Evolutionary conservation across 2,329 filamentous ascomycete genomes (phyloP), one percentile per base, ranked within the genome.

Genomic region (Mycosphaerelloides madeirae): DNA sequence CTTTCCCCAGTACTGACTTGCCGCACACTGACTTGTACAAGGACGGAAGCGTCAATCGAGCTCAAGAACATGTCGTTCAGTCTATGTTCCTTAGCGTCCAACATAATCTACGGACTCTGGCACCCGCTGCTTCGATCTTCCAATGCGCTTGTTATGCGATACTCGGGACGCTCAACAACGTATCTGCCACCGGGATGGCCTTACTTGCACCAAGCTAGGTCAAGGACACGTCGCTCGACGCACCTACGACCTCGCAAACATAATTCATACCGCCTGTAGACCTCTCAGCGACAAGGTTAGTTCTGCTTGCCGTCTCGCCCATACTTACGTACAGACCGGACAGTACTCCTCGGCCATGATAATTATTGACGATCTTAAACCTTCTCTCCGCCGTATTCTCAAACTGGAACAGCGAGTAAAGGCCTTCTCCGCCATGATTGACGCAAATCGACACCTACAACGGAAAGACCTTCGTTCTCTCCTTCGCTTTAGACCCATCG

Each of bases 81-180:
- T 85, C 87, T 52, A 87, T 86, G 1, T 86, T 93, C 56, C 71
- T 95, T 20, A 84, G 89, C 49, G 75, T 90, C n/a, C 82, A 83
- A 44, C 84, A 84, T 55, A 81, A 86, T 52, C 77, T 93, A 60
- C 79, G 78, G 56, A 80, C 74, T 56, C 83, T 86, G 65, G 79
- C 87, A 54, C 87, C 87, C 1, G 77, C 83, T 1, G 83, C 90
- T 53, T 76, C 89, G 48, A 75, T 88, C 2, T 74, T 95, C 32
- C 77, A 80, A 37, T 82, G 85, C 22, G 77, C 86, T 0, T 64
- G 93, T 1, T 95, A 86, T 76, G 81, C 83, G 40, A 77, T 90
- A 29, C 75, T 95, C 25, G 91, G 87, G 60, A 67, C 76, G 45
- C 62, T 6, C 1, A n/a, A n/a, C n/a, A n/a, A n/a, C n/a, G n/a